Evolutionary conservation across 768 basidiomycete genomes (phyloP).

Genomic region (Omphalotus guepiniiformis): DNA sequence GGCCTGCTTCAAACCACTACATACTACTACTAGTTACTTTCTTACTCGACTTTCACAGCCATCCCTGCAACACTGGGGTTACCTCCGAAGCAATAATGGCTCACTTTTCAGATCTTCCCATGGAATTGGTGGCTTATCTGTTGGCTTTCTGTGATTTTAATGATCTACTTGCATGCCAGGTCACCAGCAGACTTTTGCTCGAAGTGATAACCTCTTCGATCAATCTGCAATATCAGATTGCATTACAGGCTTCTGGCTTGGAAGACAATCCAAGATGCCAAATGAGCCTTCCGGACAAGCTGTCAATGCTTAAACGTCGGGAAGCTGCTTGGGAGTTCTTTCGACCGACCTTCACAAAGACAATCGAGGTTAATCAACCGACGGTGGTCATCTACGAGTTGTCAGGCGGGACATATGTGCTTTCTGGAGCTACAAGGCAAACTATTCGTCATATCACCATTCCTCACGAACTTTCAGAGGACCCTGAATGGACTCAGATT

Average conservation of each 20-base stretch:
- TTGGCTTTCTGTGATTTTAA: not conserved
- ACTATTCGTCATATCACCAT: not conserved
- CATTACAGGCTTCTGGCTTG: constrained; percentile 1
- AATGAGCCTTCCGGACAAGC: not conserved
- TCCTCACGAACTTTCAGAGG: not conserved
- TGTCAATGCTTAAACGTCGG: not conserved
- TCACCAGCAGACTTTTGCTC: not conserved
- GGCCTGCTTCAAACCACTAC: too few relatives aligned
- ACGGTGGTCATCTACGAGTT: constrained; percentile 7
- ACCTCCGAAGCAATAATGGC: too few relatives aligned
- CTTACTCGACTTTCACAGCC: too few relatives aligned
- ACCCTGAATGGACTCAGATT: constrained; percentile 2
- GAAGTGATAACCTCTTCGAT: not conserved
- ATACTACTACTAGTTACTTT: too few relatives aligned
- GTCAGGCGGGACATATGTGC: constrained; percentile 7
- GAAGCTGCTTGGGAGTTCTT: constrained; percentile 5
- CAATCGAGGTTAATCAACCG: constrained; percentile 1
- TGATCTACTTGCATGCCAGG: constrained; percentile 1
- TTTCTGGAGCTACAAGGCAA: constrained; percentile 1
- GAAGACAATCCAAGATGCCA: constrained; percentile 3
- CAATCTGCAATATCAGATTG: not conserved
- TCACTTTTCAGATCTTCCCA: constrained; percentile 2
- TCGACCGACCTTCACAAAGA: not conserved
- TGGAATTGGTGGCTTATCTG: constrained; percentile 2
- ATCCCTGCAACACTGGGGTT: too few relatives aligned